phyloP scores from a whole-genome alignment of 345 rosid genomes.

The Carallia brachiata region DNA sequence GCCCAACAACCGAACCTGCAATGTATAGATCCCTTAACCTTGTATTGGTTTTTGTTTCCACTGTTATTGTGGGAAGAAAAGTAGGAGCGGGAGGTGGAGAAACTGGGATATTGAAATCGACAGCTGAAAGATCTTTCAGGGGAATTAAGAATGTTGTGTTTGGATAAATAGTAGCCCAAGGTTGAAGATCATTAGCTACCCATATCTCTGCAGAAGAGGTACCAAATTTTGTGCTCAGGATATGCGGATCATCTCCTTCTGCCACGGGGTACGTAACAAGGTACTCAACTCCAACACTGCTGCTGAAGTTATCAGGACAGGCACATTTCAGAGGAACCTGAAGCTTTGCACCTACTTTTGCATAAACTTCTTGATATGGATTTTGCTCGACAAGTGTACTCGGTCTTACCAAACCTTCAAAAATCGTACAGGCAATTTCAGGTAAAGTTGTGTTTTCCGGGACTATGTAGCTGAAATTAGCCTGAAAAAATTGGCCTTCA shows the following conservation, averaged over 20 bases:
- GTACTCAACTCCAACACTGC: constrained; percentile 18
- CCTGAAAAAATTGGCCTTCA: constrained; percentile 33
- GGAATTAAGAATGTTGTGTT: constrained; percentile 50
- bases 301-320: constrained; percentile 36
- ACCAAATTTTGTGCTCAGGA: constrained; percentile 34
- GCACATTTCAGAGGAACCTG: constrained; percentile 53
- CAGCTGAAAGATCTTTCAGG: constrained; percentile 19
- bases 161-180: constrained; percentile 42
- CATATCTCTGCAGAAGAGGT: constrained; percentile 32
- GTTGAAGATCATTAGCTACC: constrained; percentile 36
- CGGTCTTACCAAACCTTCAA: constrained; percentile 42
- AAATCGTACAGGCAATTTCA: constrained; percentile 44
- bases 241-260: constrained; percentile 33
- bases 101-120: constrained; percentile 22
- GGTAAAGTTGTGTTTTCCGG: constrained; percentile 18
- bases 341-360: constrained; percentile 28
- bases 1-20: constrained; percentile 45
- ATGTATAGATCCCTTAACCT: constrained; percentile 38
- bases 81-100: constrained; percentile 42
- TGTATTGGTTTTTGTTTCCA: constrained; percentile 10
- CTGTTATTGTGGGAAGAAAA: constrained; percentile 40
- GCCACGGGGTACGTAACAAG: constrained; percentile 51
- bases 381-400: constrained; percentile 33
- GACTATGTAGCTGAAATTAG: constrained; percentile 26
- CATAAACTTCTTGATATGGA: constrained; percentile 9